Evolutionary conservation across 1,139 yeast species (phyloP).

Genomic region (Zygotorulaspora mrakii): DNA sequence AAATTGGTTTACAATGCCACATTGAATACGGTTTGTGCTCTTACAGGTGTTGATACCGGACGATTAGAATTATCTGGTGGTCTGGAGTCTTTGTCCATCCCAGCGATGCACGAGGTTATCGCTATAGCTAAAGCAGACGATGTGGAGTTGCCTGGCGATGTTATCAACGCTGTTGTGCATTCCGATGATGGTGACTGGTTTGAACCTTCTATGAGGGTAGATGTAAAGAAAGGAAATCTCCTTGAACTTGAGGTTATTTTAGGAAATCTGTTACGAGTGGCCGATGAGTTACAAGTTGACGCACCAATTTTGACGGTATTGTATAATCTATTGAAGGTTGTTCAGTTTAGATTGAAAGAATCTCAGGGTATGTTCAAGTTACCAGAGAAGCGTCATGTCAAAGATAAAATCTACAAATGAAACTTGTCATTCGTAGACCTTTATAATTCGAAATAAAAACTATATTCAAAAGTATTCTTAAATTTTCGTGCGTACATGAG

Average conservation of each 20-base stretch:
- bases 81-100: slow-evolving; percentile 43
- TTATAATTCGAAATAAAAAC: no score
- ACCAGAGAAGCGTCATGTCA: slow-evolving; percentile 16
- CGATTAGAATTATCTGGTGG: slow-evolving; percentile 46
- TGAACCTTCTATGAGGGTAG: slow-evolving; percentile 57
- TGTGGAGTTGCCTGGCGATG: slow-evolving; percentile 40
- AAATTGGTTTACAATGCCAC: slow-evolving; percentile 55
- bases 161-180: slow-evolving; percentile 43
- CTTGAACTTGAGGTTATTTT: slow-evolving; percentile 54
- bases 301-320: slow-evolving; percentile 45
- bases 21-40: slow-evolving; percentile 46
- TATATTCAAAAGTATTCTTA: no score
- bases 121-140: slow-evolving; percentile 54
- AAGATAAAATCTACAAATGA: slow-evolving; percentile 7
- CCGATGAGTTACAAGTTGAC: slow-evolving; percentile 43
- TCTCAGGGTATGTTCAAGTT: slow-evolving; percentile 11
- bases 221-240: slow-evolving; percentile 48
- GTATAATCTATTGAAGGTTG: slow-evolving; percentile 41
- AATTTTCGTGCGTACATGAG: no score
- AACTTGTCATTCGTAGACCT: no score
- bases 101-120: slow-evolving; percentile 51
- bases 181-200: slow-evolving; percentile 53
- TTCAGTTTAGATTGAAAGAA: slow-evolving; percentile 33
- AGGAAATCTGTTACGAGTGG: slow-evolving; percentile 51
- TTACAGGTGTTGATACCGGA: slow-evolving; percentile 44